Conservation (phyloP, 1,284 basidiomycete species). For the Microbotryomycetes sp. region DNA sequence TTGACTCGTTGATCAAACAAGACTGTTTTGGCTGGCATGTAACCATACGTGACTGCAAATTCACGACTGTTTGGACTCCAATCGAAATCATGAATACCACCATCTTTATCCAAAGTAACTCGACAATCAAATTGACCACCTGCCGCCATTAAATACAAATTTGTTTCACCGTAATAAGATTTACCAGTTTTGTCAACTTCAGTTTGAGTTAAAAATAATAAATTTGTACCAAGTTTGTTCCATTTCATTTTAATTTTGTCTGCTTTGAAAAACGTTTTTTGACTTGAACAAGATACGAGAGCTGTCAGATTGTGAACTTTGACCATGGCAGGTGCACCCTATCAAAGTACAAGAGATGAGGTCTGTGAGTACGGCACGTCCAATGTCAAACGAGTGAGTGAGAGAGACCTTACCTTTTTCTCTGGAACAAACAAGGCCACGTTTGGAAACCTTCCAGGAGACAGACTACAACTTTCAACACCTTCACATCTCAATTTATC, state of each 20-base stretch:
- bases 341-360: conserved; percentile 1
- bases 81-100: conserved; percentile 90
- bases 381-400: too few species aligned
- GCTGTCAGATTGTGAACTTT: conserved; percentile 72
- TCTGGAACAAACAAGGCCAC: conserved; percentile 87
- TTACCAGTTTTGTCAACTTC: conserved; percentile 96
- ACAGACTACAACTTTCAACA: conserved; percentile 64
- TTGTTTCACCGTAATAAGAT: conserved; percentile 97
- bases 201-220: conserved; percentile 81
- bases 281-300: conserved; percentile 55
- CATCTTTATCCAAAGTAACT: conserved; percentile 86
- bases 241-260: conserved; percentile 92
- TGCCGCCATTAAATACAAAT: conserved; percentile 86
- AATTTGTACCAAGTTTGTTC: conserved; percentile 73
- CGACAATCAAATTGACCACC: conserved; percentile 93
- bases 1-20: conserved; percentile 87
- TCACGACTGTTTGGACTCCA: conserved; percentile 94
- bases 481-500: conserved; percentile 79
- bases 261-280: conserved; percentile 93
- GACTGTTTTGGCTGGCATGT: conserved; percentile 91
- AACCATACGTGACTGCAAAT: conserved; percentile 91
- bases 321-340: conserved; percentile 87
- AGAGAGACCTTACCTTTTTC: conserved; percentile 60
- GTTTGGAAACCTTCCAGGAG: conserved; percentile 73
- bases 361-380: background rate